Evolutionary conservation across 495 filamentous ascomycete species (phyloP).

Genomic region (Parathielavia appendiculata): DNA sequence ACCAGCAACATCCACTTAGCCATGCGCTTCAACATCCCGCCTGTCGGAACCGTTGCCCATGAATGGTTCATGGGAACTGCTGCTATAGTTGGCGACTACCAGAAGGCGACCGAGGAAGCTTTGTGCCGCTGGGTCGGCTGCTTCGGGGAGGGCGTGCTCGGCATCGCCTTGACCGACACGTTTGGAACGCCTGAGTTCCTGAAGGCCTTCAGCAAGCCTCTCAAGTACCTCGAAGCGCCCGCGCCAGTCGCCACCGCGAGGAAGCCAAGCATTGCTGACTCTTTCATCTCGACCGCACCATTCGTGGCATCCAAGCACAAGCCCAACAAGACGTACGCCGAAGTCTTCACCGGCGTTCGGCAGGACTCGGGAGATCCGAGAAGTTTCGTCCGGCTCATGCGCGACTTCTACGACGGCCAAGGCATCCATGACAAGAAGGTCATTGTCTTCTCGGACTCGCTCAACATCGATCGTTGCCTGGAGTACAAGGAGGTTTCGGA

Average conservation of each 20-base stretch:
- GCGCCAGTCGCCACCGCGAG: constrained; percentile 8
- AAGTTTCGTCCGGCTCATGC: constrained; percentile 74
- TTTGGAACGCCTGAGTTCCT: constrained; percentile 92
- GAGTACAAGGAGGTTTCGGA: constrained; percentile 82
- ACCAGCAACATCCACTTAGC: constrained; percentile 98
- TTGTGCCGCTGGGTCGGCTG: constrained; percentile 83
- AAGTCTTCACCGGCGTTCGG: constrained; percentile 80
- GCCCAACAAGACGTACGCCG: constrained; percentile 62
- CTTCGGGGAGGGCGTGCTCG: constrained; percentile 85
- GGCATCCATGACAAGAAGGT: constrained; percentile 79
- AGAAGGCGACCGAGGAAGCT: constrained; percentile 73
- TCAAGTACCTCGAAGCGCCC: constrained; percentile 31
- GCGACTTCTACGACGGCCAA: constrained; percentile 73
- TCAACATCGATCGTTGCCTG: constrained; percentile 85
- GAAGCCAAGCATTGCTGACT: constrained; percentile 32
- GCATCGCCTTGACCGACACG: constrained; percentile 94
- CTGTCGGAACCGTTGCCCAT: constrained; percentile 92
- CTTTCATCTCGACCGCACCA: constrained; percentile 28
- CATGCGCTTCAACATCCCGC: constrained; percentile 76
- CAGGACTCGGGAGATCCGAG: constrained; percentile 93
- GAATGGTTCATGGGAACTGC: constrained; percentile 99
- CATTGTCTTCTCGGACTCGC: constrained; percentile 94
- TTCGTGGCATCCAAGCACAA: constrained; percentile 14
- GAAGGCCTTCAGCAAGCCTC: constrained; percentile 66
- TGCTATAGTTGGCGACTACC: constrained; percentile 82